Evolutionary conservation across 2,329 filamentous ascomycete genomes (phyloP).

Genomic region (Sclerotiophoma versabilis): DNA sequence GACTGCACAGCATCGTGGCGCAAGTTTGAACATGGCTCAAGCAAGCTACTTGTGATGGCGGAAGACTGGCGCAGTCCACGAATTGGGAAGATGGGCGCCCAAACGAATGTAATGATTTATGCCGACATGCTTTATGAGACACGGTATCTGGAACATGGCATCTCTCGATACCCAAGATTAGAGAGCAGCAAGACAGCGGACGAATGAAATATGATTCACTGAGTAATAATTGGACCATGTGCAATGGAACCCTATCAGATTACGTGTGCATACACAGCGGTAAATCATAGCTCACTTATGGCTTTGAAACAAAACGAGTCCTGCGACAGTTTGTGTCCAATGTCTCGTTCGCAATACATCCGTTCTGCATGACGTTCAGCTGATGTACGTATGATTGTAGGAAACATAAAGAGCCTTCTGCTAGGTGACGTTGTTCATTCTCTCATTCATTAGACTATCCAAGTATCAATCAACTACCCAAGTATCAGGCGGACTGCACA

Average conservation of each 20-base stretch:
- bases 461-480: background rate
- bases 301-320: too few species aligned
- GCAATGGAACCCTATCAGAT: too few species aligned
- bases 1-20: conserved; percentile 35
- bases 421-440: too few species aligned
- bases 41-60: too few species aligned
- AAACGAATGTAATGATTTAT: conserved; percentile 3
- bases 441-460: background rate
- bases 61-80: background rate
- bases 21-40: conserved; percentile 41
- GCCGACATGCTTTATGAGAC: conserved; percentile 3
- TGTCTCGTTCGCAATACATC: too few species aligned
- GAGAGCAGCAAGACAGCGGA: background rate
- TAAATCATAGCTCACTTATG: too few species aligned
- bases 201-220: background rate
- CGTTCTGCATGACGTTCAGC: too few species aligned
- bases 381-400: too few species aligned
- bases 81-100: background rate
- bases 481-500: background rate
- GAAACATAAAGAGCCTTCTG: too few species aligned
- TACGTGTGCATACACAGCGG: too few species aligned
- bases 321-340: too few species aligned
- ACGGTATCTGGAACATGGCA: background rate
- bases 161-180: conserved; percentile 2
- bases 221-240: too few species aligned